These are phyloP conservation scores for Botrytis sinoallii DNA, from an alignment of 2,329 filamentous ascomycete species.

Conservation along the genomic window DNA sequence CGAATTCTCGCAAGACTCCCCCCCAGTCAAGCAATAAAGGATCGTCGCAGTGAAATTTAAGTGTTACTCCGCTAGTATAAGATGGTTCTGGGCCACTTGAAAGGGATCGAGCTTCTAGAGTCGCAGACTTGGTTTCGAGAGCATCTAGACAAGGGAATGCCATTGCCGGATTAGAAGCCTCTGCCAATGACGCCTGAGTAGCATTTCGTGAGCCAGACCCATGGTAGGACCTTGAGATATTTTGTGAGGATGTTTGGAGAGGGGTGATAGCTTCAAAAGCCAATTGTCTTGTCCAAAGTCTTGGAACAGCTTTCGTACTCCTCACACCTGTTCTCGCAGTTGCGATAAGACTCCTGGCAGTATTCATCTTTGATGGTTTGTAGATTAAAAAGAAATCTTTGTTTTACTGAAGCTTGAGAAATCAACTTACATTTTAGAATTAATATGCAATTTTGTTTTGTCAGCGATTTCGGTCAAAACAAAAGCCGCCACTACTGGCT, in stretches of 20 bases:
- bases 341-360: constrained; percentile 27
- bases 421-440: constrained; percentile 1
- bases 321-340: constrained; percentile 27
- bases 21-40: constrained; percentile 91
- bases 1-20: constrained; percentile 82
- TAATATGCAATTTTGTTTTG: constrained; percentile 19
- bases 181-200: constrained; percentile 24
- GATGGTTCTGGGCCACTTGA: constrained; percentile 84
- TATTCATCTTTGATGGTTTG: constrained; percentile 28
- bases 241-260: constrained; percentile 9
- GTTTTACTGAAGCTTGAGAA: not conserved
- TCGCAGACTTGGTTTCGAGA: constrained; percentile 73
- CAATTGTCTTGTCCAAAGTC: constrained; percentile 25
- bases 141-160: constrained; percentile 88
- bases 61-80: constrained; percentile 86
- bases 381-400: not conserved
- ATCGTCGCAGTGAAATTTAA: constrained; percentile 68
- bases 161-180: constrained; percentile 76
- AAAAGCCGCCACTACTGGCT: not conserved
- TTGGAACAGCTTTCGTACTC: constrained; percentile 19
- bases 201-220: constrained; percentile 25
- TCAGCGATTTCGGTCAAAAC: constrained; percentile 19
- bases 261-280: constrained; percentile 20
- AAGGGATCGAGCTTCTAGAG: constrained; percentile 63
- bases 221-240: constrained; percentile 29